These are phyloP conservation scores for Aspergillus udagawae DNA, from an alignment of 2,329 filamentous ascomycete species.

Conservation along the genomic window DNA sequence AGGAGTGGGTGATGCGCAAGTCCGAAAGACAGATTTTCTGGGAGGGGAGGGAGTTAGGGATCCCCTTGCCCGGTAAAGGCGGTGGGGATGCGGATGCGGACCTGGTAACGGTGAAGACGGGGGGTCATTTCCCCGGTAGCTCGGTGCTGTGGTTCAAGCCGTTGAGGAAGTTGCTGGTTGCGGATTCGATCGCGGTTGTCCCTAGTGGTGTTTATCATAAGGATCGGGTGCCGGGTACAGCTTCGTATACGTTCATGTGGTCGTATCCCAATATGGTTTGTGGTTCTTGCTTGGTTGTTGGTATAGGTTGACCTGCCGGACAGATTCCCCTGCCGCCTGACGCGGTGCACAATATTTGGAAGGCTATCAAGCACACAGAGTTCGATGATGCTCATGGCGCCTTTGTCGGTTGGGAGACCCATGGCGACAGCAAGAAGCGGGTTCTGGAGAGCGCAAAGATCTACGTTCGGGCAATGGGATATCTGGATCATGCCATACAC, in stretches of 20 bases:
- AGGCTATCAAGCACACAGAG: slow-evolving; percentile 56
- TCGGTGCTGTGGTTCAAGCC: slow-evolving; percentile 60
- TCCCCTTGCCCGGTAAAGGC: slow-evolving; percentile 18
- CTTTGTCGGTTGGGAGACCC: slow-evolving; percentile 62
- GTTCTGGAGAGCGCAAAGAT: slow-evolving; percentile 75
- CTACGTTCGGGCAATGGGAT: slow-evolving; percentile 51
- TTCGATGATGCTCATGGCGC: slow-evolving; percentile 66
- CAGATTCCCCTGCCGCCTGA: slow-evolving; percentile 64
- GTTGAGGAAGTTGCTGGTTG: slow-evolving; percentile 64
- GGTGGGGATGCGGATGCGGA: background rate
- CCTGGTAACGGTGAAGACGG: slow-evolving; percentile 63
- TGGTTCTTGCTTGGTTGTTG: slow-evolving; percentile 14
- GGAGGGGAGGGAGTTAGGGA: slow-evolving; percentile 34
- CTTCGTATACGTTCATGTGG: slow-evolving; percentile 69
- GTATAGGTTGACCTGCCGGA: slow-evolving; percentile 34
- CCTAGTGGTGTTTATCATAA: slow-evolving; percentile 41
- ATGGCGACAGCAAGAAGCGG: slow-evolving; percentile 56
- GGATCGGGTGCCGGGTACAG: slow-evolving; percentile 41
- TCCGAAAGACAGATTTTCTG: slow-evolving; percentile 30
- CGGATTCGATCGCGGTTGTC: slow-evolving; percentile 72
- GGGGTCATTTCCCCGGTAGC: slow-evolving; percentile 77
- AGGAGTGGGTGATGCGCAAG: slow-evolving; percentile 56
- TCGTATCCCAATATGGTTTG: slow-evolving; percentile 60
- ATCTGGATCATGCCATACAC: slow-evolving; percentile 30
- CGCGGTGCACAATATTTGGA: slow-evolving; percentile 67